These are phyloP conservation scores for Globisporangium sylvaticum DNA, from an alignment of 352 stramenopile genomes.

Conservation along the genomic window DNA sequence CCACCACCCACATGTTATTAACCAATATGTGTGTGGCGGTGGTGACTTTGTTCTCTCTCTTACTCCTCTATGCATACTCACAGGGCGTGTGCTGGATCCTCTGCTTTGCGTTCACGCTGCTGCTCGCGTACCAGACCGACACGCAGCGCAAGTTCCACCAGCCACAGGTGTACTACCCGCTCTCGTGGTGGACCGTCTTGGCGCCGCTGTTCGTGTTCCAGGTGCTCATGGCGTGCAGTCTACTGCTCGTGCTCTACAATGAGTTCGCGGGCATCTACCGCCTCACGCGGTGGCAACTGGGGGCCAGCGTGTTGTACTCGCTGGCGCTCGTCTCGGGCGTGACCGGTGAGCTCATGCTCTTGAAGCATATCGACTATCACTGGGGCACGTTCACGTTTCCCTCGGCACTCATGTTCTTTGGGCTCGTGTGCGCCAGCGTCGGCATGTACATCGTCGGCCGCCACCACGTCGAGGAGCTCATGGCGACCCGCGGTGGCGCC, in stretches of 20 bases:
- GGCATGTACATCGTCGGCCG: slow-evolving; percentile 79
- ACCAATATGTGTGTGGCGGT: background rate
- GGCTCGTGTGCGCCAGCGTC: slow-evolving; percentile 66
- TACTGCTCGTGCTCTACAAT: slow-evolving; percentile 72
- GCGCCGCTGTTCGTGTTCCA: slow-evolving; percentile 67
- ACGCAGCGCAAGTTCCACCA: slow-evolving; percentile 32
- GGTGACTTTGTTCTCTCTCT: background rate
- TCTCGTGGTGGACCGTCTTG: slow-evolving; percentile 74
- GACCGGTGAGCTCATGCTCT: slow-evolving; percentile 71
- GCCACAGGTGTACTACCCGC: slow-evolving; percentile 23
- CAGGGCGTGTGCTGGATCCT: slow-evolving; percentile 78
- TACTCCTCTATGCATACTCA: slow-evolving; percentile 12
- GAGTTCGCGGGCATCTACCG: slow-evolving; percentile 78
- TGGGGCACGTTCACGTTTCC: slow-evolving; percentile 73
- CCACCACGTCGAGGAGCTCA: slow-evolving; percentile 77
- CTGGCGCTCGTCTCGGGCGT: slow-evolving; percentile 55
- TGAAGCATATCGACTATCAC: slow-evolving; percentile 70
- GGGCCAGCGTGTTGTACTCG: slow-evolving; percentile 66
- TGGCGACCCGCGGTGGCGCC: slow-evolving; percentile 72
- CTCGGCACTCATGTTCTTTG: slow-evolving; percentile 71
- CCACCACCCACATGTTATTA: slow-evolving; percentile 2
- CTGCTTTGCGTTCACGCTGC: slow-evolving; percentile 72
- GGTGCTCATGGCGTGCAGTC: slow-evolving; percentile 42
- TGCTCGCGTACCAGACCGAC: slow-evolving; percentile 77
- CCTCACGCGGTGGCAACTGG: slow-evolving; percentile 68